phyloP scores from a whole-genome alignment of 768 basidiomycete genomes.

The Leccinum disarticulatum region DNA sequence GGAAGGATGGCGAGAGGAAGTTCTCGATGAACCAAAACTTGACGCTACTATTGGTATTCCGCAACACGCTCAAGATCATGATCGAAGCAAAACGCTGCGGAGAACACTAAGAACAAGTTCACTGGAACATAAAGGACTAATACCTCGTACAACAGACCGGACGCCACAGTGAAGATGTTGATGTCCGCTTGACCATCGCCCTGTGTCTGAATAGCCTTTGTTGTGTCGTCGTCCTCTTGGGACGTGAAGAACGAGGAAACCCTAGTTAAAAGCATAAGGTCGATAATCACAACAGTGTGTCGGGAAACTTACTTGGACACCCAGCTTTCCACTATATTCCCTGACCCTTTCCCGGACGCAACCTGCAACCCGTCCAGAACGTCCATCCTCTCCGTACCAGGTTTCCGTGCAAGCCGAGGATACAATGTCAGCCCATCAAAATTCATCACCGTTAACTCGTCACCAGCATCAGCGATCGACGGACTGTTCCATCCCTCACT shows the following conservation, averaged over 20 bases:
- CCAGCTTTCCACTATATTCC: constrained; percentile 47
- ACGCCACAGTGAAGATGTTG: constrained; percentile 99
- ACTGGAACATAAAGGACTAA: constrained; percentile 2
- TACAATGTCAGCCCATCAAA: constrained; percentile 91
- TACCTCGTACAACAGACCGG: constrained; percentile 94
- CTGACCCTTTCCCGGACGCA: constrained; percentile 30
- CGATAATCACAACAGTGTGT: neutral
- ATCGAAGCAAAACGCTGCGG: constrained; percentile 91
- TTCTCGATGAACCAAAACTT: constrained; percentile 99
- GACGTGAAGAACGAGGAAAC: constrained; percentile 45
- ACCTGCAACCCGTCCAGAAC: constrained; percentile 57
- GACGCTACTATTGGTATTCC: constrained; percentile 90
- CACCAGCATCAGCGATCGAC: constrained; percentile 63
- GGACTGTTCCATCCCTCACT: constrained; percentile 88
- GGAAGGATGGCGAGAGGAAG: constrained; percentile 96
- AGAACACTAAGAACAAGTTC: constrained; percentile 2
- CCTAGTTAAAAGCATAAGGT: constrained; percentile 26
- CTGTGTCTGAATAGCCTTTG: constrained; percentile 26
- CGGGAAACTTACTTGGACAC: constrained; percentile 47
- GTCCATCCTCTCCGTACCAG: constrained; percentile 81
- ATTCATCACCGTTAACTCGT: constrained; percentile 77
- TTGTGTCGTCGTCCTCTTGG: constrained; percentile 24
- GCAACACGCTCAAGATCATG: constrained; percentile 95
- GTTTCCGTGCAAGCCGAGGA: constrained; percentile 66
- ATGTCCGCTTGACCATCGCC: constrained; percentile 74